A percentile compares a stretch with the other conserved stretches of the same genome.
These are phyloP conservation scores for Plasmopara muralis DNA, from an alignment of 352 stramenopile species.

Conservation along the genomic window DNA sequence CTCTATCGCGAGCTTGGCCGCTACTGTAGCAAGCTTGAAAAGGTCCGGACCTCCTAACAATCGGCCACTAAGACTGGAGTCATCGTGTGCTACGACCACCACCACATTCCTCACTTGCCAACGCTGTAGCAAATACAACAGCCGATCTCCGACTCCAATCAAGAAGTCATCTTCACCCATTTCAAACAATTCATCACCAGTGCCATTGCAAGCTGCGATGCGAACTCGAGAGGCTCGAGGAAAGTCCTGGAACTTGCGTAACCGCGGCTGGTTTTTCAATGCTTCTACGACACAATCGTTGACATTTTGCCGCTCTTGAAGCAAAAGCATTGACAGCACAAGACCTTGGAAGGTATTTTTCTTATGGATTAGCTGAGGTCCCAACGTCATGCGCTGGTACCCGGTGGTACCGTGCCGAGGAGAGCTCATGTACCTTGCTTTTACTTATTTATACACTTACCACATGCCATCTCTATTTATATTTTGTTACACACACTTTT, in stretches of 20 bases:
- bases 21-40: constrained; percentile 62
- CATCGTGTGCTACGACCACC: constrained; percentile 53
- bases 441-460: too few relatives aligned
- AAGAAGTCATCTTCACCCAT: constrained; percentile 50
- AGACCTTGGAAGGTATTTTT: constrained; percentile 71
- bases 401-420: constrained; percentile 10
- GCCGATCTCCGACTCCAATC: constrained; percentile 51
- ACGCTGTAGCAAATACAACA: constrained; percentile 74
- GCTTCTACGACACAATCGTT: constrained; percentile 16
- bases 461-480: constrained; percentile 8
- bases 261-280: constrained; percentile 27
- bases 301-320: constrained; percentile 14
- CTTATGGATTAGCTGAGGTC: constrained; percentile 48
- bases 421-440: constrained; percentile 9
- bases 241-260: constrained; percentile 44
- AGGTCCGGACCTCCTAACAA: constrained; percentile 53
- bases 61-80: constrained; percentile 56
- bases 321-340: constrained; percentile 33
- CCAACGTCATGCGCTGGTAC: constrained; percentile 29
- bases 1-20: constrained; percentile 55
- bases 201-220: constrained; percentile 6
- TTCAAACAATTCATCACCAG: constrained; percentile 33
- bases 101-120: constrained; percentile 77
- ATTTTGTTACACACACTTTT: constrained; percentile 35
- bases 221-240: constrained; percentile 44